These are phyloP conservation scores for Dryas alaskensis DNA, from an alignment of 306 rosid species.

Conservation along the genomic window DNA sequence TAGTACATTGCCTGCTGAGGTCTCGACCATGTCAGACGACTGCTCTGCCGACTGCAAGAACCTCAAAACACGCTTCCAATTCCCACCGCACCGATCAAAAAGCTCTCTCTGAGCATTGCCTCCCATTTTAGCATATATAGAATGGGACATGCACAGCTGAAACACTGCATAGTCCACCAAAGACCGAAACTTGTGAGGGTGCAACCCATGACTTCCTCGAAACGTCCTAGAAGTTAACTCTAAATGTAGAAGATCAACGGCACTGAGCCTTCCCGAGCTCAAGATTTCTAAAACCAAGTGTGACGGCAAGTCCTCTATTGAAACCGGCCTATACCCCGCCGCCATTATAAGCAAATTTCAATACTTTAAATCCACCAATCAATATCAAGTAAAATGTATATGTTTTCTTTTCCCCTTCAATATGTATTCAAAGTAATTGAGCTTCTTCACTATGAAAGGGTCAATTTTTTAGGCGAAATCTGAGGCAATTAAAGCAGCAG, in stretches of 20 bases:
- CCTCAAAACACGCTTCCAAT: slow-evolving; percentile 86
- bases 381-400: not conserved
- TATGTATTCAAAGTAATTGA: not conserved
- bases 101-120: slow-evolving; percentile 54
- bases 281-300: slow-evolving; percentile 77
- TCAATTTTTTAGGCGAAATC: slow-evolving; percentile 49
- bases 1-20: slow-evolving; percentile 94
- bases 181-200: slow-evolving; percentile 66
- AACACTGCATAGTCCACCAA: slow-evolving; percentile 72
- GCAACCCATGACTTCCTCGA: slow-evolving; percentile 40
- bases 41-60: slow-evolving; percentile 85
- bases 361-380: not conserved
- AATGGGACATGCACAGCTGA: slow-evolving; percentile 61
- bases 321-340: slow-evolving; percentile 31
- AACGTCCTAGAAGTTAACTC: slow-evolving; percentile 73
- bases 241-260: slow-evolving; percentile 66
- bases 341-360: slow-evolving; percentile 27
- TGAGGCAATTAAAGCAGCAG: slow-evolving; percentile 50
- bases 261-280: slow-evolving; percentile 66
- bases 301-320: slow-evolving; percentile 50
- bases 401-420: not conserved
- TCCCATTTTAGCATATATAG: slow-evolving; percentile 45
- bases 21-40: slow-evolving; percentile 63
- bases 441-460: not conserved
- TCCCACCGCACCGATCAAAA: slow-evolving; percentile 66